Evolutionary conservation across 495 filamentous ascomycete species (phyloP).

Genomic region (Cryomyces antarcticus): DNA sequence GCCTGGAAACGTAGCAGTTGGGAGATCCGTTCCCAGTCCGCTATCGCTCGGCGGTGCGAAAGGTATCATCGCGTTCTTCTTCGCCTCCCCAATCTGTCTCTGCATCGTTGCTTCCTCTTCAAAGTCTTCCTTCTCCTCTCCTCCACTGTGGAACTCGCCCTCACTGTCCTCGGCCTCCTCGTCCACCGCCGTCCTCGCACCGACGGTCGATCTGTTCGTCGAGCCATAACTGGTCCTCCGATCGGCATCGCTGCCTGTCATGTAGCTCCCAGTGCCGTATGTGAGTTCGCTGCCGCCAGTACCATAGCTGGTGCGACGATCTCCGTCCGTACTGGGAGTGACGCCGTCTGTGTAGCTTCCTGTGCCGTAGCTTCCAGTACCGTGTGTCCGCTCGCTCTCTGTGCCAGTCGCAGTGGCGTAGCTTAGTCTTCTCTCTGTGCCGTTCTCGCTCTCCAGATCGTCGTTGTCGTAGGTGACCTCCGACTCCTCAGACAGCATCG

Average conservation of each 20-base stretch:
- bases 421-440: conserved; percentile 3
- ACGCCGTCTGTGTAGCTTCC: conserved; percentile 14
- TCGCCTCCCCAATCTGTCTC: conserved; percentile 1
- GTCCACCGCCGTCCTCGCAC: conserved; percentile 12
- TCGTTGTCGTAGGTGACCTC: too few relatives aligned
- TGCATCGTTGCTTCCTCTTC: conserved; percentile 1
- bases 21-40: conserved; percentile 19
- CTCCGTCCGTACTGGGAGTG: conserved; percentile 21
- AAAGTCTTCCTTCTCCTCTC: conserved; percentile 7
- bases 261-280: conserved; percentile 27
- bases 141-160: conserved; percentile 1
- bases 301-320: conserved; percentile 31
- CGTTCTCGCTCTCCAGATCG: neutral
- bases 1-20: conserved; percentile 11
- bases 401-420: neutral
- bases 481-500: neutral
- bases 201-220: conserved; percentile 18
- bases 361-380: conserved; percentile 7
- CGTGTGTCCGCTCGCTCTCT: conserved; percentile 3
- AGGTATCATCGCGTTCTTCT: conserved; percentile 3
- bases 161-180: conserved; percentile 11
- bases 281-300: conserved; percentile 26
- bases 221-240: conserved; percentile 31
- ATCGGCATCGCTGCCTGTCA: conserved; percentile 25
- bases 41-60: conserved; percentile 18